These are phyloP conservation scores for Rhodofomes roseus DNA, from an alignment of 1,284 basidiomycete genomes.

Conservation along the genomic window DNA sequence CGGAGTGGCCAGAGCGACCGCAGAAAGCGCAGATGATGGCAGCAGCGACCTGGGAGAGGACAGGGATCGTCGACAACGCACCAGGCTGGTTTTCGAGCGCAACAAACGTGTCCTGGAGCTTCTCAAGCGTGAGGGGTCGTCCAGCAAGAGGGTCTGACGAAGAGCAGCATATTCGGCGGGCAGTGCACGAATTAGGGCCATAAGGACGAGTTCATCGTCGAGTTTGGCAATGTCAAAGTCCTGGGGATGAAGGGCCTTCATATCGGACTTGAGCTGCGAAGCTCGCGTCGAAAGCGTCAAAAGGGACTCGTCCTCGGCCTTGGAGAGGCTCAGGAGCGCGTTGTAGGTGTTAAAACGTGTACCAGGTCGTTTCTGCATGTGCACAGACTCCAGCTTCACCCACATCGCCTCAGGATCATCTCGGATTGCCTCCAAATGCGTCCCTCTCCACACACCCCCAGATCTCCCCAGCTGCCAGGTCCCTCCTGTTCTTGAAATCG, in stretches of 20 bases:
- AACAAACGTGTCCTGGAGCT: slow-evolving; percentile 4
- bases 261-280: background rate
- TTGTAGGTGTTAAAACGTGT: slow-evolving; percentile 32
- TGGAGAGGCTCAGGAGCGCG: slow-evolving; percentile 27
- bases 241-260: background rate
- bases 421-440: slow-evolving; percentile 4
- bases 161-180: slow-evolving; percentile 16
- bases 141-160: slow-evolving; percentile 14
- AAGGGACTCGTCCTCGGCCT: slow-evolving; percentile 26
- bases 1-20: background rate
- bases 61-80: background rate
- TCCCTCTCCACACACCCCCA: slow-evolving; percentile 6
- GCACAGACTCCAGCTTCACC: slow-evolving; percentile 13
- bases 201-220: slow-evolving; percentile 18
- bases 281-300: slow-evolving; percentile 11
- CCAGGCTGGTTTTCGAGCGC: background rate
- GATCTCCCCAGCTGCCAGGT: slow-evolving; percentile 8
- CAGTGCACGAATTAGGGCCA: slow-evolving; percentile 20
- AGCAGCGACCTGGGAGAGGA: background rate
- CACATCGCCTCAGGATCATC: slow-evolving; percentile 10
- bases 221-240: slow-evolving; percentile 15
- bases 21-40: background rate
- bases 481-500: background rate
- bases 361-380: slow-evolving; percentile 14
- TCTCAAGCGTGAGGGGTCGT: slow-evolving; percentile 6